Evolutionary conservation across 805 yeast genomes (phyloP).

Genomic region (Barnettozyma sp.): DNA sequence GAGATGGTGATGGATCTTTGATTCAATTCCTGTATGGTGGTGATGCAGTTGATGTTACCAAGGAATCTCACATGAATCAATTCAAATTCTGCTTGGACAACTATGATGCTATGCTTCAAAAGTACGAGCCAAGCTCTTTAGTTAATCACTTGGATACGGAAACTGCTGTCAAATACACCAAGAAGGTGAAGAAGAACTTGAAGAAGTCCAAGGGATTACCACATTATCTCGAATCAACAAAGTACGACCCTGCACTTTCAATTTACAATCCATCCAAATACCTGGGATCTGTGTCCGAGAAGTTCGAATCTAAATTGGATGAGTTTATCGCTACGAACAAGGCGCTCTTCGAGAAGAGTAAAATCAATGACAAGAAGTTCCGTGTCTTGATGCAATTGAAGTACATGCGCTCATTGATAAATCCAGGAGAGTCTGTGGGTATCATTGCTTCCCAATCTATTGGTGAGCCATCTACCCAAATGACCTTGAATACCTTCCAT

Average conservation of each 20-base stretch:
- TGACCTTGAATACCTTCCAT: conserved; percentile 96
- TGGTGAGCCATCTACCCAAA: conserved; percentile 99
- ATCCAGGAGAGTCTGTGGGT: conserved; percentile 98
- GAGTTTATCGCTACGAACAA: conserved; percentile 52
- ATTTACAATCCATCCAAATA: conserved; percentile 83
- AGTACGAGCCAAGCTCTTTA: conserved; percentile 77
- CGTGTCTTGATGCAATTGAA: conserved; percentile 96
- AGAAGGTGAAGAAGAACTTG: conserved; percentile 69
- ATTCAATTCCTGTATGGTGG: conserved; percentile 97
- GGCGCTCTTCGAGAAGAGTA: conserved; percentile 45
- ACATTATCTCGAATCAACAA: conserved; percentile 53
- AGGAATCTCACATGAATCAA: conserved; percentile 89
- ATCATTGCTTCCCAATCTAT: conserved; percentile 96
- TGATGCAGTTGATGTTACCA: conserved; percentile 89
- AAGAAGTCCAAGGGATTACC: conserved; percentile 58
- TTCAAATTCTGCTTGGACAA: conserved; percentile 91
- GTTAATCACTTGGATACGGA: conserved; percentile 76
- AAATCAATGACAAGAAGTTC: conserved; percentile 70
- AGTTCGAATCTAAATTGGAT: conserved; percentile 77
- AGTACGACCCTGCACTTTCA: conserved; percentile 85
- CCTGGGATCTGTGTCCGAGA: conserved; percentile 89
- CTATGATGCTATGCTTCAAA: conserved; percentile 76
- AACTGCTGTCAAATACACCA: conserved; percentile 69
- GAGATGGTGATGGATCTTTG: conserved; percentile 92
- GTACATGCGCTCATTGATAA: conserved; percentile 90